phyloP scores from a whole-genome alignment of 192 early-diverging fungal species.

The Cladochytrium replicatum region DNA sequence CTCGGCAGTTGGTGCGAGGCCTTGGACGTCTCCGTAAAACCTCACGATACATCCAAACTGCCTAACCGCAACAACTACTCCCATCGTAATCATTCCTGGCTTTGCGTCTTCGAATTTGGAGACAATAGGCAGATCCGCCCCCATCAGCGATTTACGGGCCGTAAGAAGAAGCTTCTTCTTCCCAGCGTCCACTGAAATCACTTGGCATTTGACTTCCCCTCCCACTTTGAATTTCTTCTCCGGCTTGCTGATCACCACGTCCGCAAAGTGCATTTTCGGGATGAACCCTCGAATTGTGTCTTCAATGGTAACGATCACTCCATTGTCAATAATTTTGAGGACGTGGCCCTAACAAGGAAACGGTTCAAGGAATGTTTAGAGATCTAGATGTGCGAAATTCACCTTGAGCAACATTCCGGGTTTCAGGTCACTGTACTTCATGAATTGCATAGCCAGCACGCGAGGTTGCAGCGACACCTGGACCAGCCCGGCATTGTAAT shows the following conservation, averaged over 20 bases:
- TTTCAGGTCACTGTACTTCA: constrained; percentile 59
- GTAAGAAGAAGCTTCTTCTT: constrained; percentile 57
- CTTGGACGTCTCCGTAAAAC: constrained; percentile 69
- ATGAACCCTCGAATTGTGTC: constrained; percentile 56
- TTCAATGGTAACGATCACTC: constrained; percentile 26
- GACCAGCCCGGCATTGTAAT: constrained; percentile 63
- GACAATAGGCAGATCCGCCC: constrained; percentile 57
- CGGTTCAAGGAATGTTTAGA: neutral
- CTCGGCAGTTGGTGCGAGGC: constrained; percentile 61
- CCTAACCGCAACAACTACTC: constrained; percentile 51
- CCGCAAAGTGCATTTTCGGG: constrained; percentile 64
- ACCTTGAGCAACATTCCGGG: constrained; percentile 49
- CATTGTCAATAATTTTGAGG: constrained; percentile 21
- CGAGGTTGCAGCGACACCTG: constrained; percentile 60
- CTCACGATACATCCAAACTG: constrained; percentile 57
- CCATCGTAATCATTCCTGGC: constrained; percentile 51
- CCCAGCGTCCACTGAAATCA: constrained; percentile 42
- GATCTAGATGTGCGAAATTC: neutral
- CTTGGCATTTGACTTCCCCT: constrained; percentile 54
- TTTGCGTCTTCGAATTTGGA: constrained; percentile 45
- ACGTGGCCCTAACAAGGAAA: constrained; percentile 35
- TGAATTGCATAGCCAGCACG: constrained; percentile 56
- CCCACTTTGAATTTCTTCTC: constrained; percentile 69
- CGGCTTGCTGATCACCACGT: constrained; percentile 61
- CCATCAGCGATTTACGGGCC: constrained; percentile 62